Evolutionary conservation across 257 asterid genomes (phyloP), one percentile per base, ranked within the genome.

Genomic region (Prunella vulgaris): DNA sequence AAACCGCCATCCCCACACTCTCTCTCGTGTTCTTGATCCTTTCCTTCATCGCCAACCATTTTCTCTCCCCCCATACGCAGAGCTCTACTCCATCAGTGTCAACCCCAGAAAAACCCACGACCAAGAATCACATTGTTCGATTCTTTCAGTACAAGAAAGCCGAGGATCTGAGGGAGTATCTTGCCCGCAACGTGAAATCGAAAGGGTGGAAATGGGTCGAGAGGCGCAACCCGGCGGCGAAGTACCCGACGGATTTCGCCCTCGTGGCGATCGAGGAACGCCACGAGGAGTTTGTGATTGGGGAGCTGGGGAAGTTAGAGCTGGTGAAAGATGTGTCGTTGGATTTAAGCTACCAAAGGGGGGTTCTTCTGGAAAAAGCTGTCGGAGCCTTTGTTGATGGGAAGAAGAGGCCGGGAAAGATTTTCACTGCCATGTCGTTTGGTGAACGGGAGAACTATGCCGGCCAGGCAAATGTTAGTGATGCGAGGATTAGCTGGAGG

Each of bases 171-270:
- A 83, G 67, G 70, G 81, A 62, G n/a, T 93, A 93, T 83, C 90
- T 93, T 32, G 83, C 79, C 77, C 76, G 74, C 59, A 77, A 79
- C 35, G 86, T 93, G 48, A 78, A 81, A 78, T 87, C 84, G 0
- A 32, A 79, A 30, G 97, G 96, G 7, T 93, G 99, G 99, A 78
- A 83, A 73, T 93, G 99, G 97, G 86, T 93, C 56, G 96, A 84
- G 73, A 79, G 99, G 84, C 81, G 71, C 57, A 93, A 93, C 69
- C 87, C 96, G 24, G 97, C 99, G 1, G 63, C 85, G 80, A 84
- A 71, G 70, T 90, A 87, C 75, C 96, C 95, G 0, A 93, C 99
- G 24, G 99, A 93, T 84, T 93, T 93, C 21, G 97, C 95, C 69
- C 71, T 93, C 27, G 87, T 93, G 74, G 77, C 82, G 60, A 90